Percentiles rank a stretch among this genome's conserved stretches.
Conservation (phyloP, 2,329 filamentous ascomycete species). For the Aspergillus cejpii region DNA sequence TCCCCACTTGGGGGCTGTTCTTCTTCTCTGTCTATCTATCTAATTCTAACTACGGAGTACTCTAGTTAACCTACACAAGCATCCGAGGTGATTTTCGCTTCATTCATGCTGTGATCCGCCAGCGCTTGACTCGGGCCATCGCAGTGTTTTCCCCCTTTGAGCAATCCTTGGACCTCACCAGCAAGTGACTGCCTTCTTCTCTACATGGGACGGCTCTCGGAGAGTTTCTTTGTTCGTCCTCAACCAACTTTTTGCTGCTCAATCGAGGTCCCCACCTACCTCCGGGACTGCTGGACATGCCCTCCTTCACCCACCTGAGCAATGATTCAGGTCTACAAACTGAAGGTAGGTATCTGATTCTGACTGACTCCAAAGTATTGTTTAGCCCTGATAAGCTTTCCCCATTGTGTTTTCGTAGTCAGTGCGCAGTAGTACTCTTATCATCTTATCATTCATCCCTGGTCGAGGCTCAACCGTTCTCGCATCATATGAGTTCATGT, state of each 20-base stretch:
- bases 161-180: not conserved
- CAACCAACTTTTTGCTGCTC: not conserved
- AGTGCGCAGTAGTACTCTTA: not conserved
- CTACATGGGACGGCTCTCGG: not conserved
- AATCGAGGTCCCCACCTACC: not conserved
- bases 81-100: not conserved
- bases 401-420: slow-evolving; percentile 5
- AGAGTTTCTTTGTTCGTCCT: not conserved
- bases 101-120: not conserved
- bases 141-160: not conserved
- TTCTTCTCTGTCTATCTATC: not conserved
- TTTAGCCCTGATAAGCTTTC: slow-evolving; percentile 4
- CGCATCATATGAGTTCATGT: not conserved
- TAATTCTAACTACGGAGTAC: not conserved
- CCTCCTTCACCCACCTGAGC: slow-evolving; percentile 26
- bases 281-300: slow-evolving; percentile 17
- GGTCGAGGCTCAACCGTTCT: not conserved
- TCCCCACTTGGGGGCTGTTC: slow-evolving; percentile 6
- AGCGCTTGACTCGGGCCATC: not conserved
- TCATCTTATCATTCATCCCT: too few species aligned
- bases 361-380: slow-evolving; percentile 4
- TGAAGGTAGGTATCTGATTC: slow-evolving; percentile 25
- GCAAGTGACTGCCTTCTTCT: not conserved
- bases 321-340: slow-evolving; percentile 17
- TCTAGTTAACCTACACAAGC: not conserved